phyloP scores from a whole-genome alignment of 192 early-diverging fungal genomes.

The Backusella psychrophila region DNA sequence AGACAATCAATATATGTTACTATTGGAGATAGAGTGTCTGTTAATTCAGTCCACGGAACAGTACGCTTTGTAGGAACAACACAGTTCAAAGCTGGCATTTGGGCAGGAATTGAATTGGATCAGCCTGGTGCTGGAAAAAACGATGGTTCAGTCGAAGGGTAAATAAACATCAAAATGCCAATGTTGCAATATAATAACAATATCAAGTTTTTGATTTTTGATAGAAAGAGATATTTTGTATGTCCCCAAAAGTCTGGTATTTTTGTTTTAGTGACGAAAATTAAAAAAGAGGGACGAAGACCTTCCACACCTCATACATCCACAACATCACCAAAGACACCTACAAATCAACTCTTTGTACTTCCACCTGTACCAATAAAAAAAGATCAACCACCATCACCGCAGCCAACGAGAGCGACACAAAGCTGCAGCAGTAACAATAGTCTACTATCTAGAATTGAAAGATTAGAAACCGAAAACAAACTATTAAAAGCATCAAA shows the following conservation, averaged over 20 bases:
- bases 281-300: neutral
- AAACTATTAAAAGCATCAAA: neutral
- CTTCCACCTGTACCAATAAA: conserved; percentile 13
- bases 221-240: conserved; percentile 61
- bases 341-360: neutral
- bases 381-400: neutral
- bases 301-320: conserved; percentile 10
- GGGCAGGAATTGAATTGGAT: conserved; percentile 77
- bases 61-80: conserved; percentile 66
- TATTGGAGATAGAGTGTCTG: conserved; percentile 6
- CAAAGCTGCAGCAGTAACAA: neutral
- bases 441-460: neutral
- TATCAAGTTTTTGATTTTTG: neutral
- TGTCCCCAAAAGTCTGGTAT: conserved; percentile 70
- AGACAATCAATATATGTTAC: neutral
- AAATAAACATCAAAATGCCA: neutral
- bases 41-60: conserved; percentile 42
- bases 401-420: neutral
- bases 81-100: conserved; percentile 66
- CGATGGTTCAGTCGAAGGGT: conserved; percentile 65
- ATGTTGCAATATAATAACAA: neutral
- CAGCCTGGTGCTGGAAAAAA: conserved; percentile 69
- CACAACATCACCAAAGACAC: neutral
- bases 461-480: conserved; percentile 7
- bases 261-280: conserved; percentile 64